phyloP scores from a whole-genome alignment of 768 basidiomycete genomes.

The Brasilioporus rufonigricans region DNA sequence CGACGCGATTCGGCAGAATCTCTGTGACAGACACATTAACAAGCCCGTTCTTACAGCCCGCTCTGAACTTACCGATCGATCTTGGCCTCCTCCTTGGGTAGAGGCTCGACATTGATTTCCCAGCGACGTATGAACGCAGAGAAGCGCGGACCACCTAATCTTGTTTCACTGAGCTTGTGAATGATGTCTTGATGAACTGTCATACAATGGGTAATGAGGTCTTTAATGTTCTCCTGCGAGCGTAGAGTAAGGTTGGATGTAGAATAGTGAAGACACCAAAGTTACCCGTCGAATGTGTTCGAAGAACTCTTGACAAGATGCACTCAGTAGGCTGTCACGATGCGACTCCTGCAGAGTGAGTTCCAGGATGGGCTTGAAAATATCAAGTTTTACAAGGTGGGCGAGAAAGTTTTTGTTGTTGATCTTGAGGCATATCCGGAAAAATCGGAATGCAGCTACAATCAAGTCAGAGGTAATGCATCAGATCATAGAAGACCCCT shows the following conservation, averaged over 20 bases:
- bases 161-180: slow-evolving; percentile 57
- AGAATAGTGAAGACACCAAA: slow-evolving; percentile 4
- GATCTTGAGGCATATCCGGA: slow-evolving; percentile 79
- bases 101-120: slow-evolving; percentile 91
- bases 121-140: slow-evolving; percentile 71
- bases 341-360: slow-evolving; percentile 79
- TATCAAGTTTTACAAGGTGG: slow-evolving; percentile 81
- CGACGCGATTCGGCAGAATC: slow-evolving; percentile 38
- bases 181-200: slow-evolving; percentile 66
- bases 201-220: slow-evolving; percentile 82
- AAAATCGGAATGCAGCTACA: slow-evolving; percentile 88
- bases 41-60: slow-evolving; percentile 2
- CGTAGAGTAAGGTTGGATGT: slow-evolving; percentile 3
- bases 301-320: slow-evolving; percentile 95
- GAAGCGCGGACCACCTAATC: slow-evolving; percentile 66
- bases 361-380: slow-evolving; percentile 80
- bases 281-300: slow-evolving; percentile 85
- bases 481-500: slow-evolving; percentile 8
- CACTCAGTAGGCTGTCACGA: slow-evolving; percentile 89
- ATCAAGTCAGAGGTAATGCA: slow-evolving; percentile 4
- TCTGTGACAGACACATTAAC: slow-evolving; percentile 33
- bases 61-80: slow-evolving; percentile 45
- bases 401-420: slow-evolving; percentile 73
- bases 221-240: slow-evolving; percentile 81
- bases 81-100: slow-evolving; percentile 50